phyloP scores from a whole-genome alignment of 306 rosid species.

The Quillaja saponaria region DNA sequence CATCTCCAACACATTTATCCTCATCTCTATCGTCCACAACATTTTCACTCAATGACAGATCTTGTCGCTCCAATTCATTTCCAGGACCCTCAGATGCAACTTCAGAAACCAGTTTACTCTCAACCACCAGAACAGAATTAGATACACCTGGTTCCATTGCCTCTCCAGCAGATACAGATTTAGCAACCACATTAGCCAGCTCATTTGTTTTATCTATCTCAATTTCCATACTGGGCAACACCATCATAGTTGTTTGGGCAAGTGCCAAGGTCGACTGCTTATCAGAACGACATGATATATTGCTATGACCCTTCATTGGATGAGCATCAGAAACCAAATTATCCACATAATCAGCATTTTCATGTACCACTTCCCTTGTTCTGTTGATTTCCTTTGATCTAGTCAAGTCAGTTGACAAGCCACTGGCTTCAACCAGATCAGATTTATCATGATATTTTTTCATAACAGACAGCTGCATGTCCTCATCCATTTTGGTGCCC shows the following conservation, averaged over 20 bases:
- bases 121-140: conserved; percentile 35
- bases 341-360: conserved; percentile 28
- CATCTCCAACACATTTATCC: conserved; percentile 38
- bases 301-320: conserved; percentile 38
- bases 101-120: conserved; percentile 39
- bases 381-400: conserved; percentile 41
- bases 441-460: conserved; percentile 45
- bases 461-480: conserved; percentile 41
- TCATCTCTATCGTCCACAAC: conserved; percentile 29
- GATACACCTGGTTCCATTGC: conserved; percentile 29
- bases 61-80: conserved; percentile 35
- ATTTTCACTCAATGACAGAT: conserved; percentile 26
- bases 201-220: conserved; percentile 36
- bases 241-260: conserved; percentile 28
- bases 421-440: conserved; percentile 44
- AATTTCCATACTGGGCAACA: conserved; percentile 33
- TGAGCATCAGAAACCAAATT: conserved; percentile 40
- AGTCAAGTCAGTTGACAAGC: conserved; percentile 37
- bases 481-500: conserved; percentile 56
- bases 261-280: conserved; percentile 31
- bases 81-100: conserved; percentile 41
- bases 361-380: conserved; percentile 26
- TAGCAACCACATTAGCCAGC: conserved; percentile 33
- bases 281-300: conserved; percentile 29
- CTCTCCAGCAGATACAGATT: conserved; percentile 30